Percentiles rank a stretch among this genome's conserved stretches.
These are phyloP conservation scores for Diaporthe helianthi DNA, from an alignment of 2,329 filamentous ascomycete genomes.

Conservation along the genomic window DNA sequence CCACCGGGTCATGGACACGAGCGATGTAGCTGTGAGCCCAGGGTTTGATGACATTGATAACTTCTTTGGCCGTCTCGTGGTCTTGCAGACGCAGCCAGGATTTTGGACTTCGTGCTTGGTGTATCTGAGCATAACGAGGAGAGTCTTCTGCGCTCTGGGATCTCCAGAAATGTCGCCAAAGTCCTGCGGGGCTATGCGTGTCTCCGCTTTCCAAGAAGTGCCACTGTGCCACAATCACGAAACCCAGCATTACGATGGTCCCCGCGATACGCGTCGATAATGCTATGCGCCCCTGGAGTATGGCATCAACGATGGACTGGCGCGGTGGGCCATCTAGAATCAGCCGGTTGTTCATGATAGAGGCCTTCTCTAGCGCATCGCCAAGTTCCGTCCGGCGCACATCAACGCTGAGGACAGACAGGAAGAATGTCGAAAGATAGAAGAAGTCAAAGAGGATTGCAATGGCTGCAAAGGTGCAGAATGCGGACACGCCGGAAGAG, in stretches of 20 bases:
- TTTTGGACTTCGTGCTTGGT: slow-evolving; percentile 77
- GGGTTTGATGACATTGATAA: slow-evolving; percentile 79
- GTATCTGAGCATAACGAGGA: slow-evolving; percentile 63
- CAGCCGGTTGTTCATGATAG: slow-evolving; percentile 49
- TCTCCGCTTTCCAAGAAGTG: slow-evolving; percentile 69
- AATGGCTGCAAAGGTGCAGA: slow-evolving; percentile 78
- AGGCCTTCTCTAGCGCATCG: slow-evolving; percentile 70
- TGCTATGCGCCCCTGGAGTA: slow-evolving; percentile 70
- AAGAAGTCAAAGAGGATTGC: slow-evolving; percentile 80
- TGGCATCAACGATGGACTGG: slow-evolving; percentile 65
- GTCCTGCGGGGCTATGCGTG: slow-evolving; percentile 9
- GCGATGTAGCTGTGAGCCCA: slow-evolving; percentile 75
- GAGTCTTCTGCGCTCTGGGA: slow-evolving; percentile 39
- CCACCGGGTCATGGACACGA: slow-evolving; percentile 75
- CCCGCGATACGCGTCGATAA: slow-evolving; percentile 78
- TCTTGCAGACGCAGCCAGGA: slow-evolving; percentile 82
- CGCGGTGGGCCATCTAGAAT: slow-evolving; percentile 40
- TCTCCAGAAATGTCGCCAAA: slow-evolving; percentile 43
- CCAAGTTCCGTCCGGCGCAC: slow-evolving; percentile 78
- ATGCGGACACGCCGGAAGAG: slow-evolving; percentile 73
- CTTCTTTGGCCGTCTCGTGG: slow-evolving; percentile 77
- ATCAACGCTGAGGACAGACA: slow-evolving; percentile 80
- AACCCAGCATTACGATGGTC: slow-evolving; percentile 74
- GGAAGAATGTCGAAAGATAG: slow-evolving; percentile 80
- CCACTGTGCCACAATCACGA: slow-evolving; percentile 77